These are phyloP conservation scores for Ascomycota sp. DNA, from an alignment of 2,329 filamentous ascomycete genomes.

Conservation along the genomic window DNA sequence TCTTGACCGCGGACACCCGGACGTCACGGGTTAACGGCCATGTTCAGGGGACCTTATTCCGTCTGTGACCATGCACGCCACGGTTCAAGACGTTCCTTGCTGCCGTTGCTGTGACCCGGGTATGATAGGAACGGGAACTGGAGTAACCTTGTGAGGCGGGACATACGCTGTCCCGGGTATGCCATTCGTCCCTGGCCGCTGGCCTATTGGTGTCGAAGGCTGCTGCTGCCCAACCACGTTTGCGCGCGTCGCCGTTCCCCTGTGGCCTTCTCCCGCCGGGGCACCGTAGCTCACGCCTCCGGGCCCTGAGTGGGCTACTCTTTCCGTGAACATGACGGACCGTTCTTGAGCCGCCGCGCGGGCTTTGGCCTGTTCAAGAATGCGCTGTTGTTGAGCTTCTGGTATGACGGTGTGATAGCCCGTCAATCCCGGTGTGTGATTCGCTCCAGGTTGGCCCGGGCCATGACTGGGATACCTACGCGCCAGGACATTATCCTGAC, in stretches of 20 bases:
- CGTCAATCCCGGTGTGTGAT: constrained; percentile 17
- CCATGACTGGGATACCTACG: constrained; percentile 14
- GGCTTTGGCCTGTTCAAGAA: constrained; percentile 29
- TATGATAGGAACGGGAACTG: constrained; percentile 21
- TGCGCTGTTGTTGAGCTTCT: constrained; percentile 27
- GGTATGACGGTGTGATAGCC: constrained; percentile 29
- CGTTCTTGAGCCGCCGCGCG: constrained; percentile 24
- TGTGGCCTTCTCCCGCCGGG: constrained; percentile 9
- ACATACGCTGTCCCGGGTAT: constrained; percentile 10
- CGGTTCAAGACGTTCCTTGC: too few species aligned
- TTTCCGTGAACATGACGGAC: constrained; percentile 19
- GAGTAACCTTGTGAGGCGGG: constrained; percentile 21
- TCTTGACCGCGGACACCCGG: too few species aligned
- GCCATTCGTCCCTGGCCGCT: constrained; percentile 13
- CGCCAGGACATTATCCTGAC: constrained; percentile 11
- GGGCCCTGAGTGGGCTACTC: constrained; percentile 25
- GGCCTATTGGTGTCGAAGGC: constrained; percentile 14
- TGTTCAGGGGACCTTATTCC: too few species aligned
- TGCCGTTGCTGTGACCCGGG: constrained; percentile 13
- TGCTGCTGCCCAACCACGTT: constrained; percentile 15
- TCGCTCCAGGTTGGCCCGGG: constrained; percentile 9
- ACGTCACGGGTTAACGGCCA: too few species aligned
- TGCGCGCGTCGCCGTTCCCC: constrained; percentile 15
- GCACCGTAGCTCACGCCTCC: constrained; percentile 18
- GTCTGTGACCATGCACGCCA: too few species aligned